Evolutionary conservation across 2,329 filamentous ascomycete genomes (phyloP).

Genomic region (Aspergillus melleus): DNA sequence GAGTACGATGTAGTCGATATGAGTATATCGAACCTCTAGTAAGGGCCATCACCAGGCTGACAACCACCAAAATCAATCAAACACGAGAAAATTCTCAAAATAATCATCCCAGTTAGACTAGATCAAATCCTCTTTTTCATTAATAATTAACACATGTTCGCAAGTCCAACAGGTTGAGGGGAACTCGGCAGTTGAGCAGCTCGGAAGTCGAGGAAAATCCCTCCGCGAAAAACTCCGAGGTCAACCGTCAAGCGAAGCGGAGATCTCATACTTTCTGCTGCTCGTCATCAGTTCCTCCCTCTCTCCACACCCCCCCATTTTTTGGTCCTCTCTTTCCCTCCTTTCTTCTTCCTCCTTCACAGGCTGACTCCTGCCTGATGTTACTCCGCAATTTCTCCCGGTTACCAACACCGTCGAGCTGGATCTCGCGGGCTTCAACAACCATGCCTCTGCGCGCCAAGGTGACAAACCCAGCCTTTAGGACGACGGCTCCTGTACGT

Average conservation of each 20-base stretch:
- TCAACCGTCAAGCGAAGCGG: conserved; percentile 32
- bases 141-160: not conserved
- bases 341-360: conserved; percentile 11
- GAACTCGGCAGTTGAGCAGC: not conserved
- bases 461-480: conserved; percentile 61
- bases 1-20: not conserved
- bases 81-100: not conserved
- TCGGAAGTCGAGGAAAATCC: conserved; percentile 21
- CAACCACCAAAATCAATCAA: not conserved
- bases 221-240: conserved; percentile 31
- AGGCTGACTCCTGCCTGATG: conserved; percentile 37
- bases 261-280: conserved; percentile 21
- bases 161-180: not conserved
- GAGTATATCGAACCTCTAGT: not conserved
- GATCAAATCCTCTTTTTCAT: not conserved
- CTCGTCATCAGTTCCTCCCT: conserved; percentile 23
- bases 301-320: conserved; percentile 14
- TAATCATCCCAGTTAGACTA: not conserved
- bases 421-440: conserved; percentile 46
- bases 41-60: not conserved
- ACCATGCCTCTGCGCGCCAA: conserved; percentile 81
- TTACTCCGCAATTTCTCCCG: conserved; percentile 42
- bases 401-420: conserved; percentile 46
- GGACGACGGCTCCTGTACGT: conserved; percentile 54
- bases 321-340: conserved; percentile 13